Base-by-base conservation (phyloP, 495 filamentous ascomycete genomes). In the Apodospora peruviana region DNA sequence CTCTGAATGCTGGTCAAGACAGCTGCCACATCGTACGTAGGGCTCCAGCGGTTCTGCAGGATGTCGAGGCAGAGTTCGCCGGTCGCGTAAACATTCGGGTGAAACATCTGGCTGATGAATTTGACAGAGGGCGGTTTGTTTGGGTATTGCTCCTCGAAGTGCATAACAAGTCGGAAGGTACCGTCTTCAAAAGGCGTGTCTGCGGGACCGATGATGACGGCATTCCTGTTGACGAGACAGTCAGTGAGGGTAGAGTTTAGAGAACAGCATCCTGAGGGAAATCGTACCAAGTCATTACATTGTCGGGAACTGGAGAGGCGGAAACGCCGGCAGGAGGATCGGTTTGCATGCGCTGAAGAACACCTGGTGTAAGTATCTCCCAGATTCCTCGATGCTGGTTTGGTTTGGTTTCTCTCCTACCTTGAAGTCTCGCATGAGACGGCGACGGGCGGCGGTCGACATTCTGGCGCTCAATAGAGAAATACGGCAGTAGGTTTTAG, bases 121-220 rank as follows among this genome's bases (percentile, higher is more conserved):
- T 97, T 97, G 65, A 97, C 93, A 2, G 88, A 87, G 0, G 93
- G 93, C 1, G 93, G 93, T 63, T 97, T 97, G 71, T 97, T 98
- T 11, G 93, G 93, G 58, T 98, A 98, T 51, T 93, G 88, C 62
- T 98, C 93, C 62, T 97, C 93, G 51, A 98, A 98, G 58, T 96
- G 90, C 93, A 98, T 97, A 42, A 97, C 91, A 7, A 98, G 81
- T 39, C 91, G 79, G 67, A 98, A 98, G 8, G 94, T 98, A 41
- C 93, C 93, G 72, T 98, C 93, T 71, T 98, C 93, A 65, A 98
- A 98, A 9, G 94, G 91, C 0, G 93, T 98, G 56, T 98, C 93
- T 35, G 90, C 90, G 38, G 93, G 93, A 19, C 93, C 93, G 53
- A 98, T 97, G 52, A 98, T 98, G 48, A 98, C 93, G 49, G 93